Base-by-base conservation (phyloP, 139 green algal genomes). In the Chlamydomonas applanata region DNA sequence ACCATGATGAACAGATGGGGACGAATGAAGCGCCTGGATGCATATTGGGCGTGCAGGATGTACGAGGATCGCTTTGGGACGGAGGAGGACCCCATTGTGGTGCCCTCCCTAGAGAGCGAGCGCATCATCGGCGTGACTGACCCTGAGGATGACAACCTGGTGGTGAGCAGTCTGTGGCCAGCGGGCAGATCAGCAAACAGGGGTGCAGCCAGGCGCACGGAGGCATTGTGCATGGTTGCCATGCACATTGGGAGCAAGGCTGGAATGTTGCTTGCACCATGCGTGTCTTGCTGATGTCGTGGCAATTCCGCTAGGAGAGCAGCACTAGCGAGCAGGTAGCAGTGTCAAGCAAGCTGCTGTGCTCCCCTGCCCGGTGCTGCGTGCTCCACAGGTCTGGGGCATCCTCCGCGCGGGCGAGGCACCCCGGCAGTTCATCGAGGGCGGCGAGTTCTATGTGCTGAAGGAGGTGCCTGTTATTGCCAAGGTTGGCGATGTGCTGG, bases 101-200 rank as follows among this genome's bases (percentile, higher is more conserved):
- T 93, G 1, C 84, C 86, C 20, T 85, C 81, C 13, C 72, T 88
- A 67, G 81, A 89, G 49, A 29, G 62, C 2, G 88, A 93, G 79
- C 75, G 88, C 30, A 93, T 93, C 57, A 89, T 93, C 33, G 88
- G 88, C 33, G 86, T 91, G 24, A 89, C 86, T 1, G 88, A 93
- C 46, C 88, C 88, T 24, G 86, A 93, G 56, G 88, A 93, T 40
- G 88, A 93, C 45, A 90, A 82, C 32, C 66, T 90, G 3, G 86
- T 91, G 19, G 78, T 66, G 53, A 34, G 54, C 30, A n/a, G 24
- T 29, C 57, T 34, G 57, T n/a, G n/a, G n/a, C n/a, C n/a, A 57
- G n/a, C n/a, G n/a, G n/a, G n/a, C n/a, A n/a, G n/a, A n/a, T n/a
- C n/a, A n/a, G 40, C 40, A 19, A 49, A 7, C 40, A 49, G 11